phyloP scores from a whole-genome alignment of 2,329 filamentous ascomycete genomes.

The Bimuria novae-zelandiae region DNA sequence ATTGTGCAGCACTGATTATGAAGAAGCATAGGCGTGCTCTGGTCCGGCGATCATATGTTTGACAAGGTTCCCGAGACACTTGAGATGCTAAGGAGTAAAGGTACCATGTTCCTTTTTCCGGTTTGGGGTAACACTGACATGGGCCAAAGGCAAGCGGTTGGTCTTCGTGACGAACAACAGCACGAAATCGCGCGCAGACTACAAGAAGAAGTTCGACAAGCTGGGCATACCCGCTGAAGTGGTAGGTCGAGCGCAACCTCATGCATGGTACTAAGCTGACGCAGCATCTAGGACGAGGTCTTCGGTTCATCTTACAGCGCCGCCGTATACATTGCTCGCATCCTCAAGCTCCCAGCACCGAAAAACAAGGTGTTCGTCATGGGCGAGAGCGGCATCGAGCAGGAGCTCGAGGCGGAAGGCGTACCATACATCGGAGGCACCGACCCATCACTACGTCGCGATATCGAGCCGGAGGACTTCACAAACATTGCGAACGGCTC shows the following conservation, averaged over 20 bases:
- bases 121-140: neutral
- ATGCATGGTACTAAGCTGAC: conserved; percentile 3
- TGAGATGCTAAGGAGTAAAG: conserved; percentile 78
- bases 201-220: conserved; percentile 84
- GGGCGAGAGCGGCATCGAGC: conserved; percentile 88
- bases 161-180: conserved; percentile 99
- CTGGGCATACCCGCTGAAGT: conserved; percentile 79
- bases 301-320: conserved; percentile 96
- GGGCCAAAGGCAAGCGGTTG: conserved; percentile 74
- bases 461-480: conserved; percentile 82
- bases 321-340: conserved; percentile 92
- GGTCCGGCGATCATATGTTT: conserved; percentile 92
- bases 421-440: conserved; percentile 85
- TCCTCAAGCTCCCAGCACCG: conserved; percentile 75
- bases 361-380: conserved; percentile 95
- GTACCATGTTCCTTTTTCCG: conserved; percentile 49
- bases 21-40: conserved; percentile 78
- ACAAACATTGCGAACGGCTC: conserved; percentile 71
- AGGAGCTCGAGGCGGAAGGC: conserved; percentile 80
- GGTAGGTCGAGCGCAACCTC: conserved; percentile 42
- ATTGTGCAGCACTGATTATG: conserved; percentile 43
- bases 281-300: conserved; percentile 72
- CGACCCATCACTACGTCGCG: conserved; percentile 74
- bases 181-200: conserved; percentile 91
- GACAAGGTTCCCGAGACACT: conserved; percentile 84